Evolutionary conservation across 805 yeast genomes (phyloP), one percentile per base, ranked within the genome.

Genomic region (Kazachstania viticola): DNA sequence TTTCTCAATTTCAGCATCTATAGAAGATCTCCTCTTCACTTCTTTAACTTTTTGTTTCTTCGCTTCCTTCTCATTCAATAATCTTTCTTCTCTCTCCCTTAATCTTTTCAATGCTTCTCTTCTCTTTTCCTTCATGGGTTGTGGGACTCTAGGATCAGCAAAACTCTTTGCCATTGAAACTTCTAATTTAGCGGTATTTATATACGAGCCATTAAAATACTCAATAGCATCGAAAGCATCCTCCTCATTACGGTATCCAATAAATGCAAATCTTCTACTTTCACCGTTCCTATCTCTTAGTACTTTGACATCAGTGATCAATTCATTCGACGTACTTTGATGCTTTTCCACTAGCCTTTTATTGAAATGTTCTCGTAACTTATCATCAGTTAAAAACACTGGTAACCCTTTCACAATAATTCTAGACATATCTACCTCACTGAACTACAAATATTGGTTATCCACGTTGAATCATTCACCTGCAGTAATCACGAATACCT

Each of bases 321-420:
- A 64, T 9, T 83, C 81, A 11, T 44, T 39, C 17, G 38, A 40
- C 29, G 44, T 41, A 36, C 29, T 45, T 16, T 39, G 34, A 35
- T 52, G 48, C 21, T 33, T 45, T 4, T 39, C 28, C 4, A 38
- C 33, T 28, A 54, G 35, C 24, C 62, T 60, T 34, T 60, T 53
- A 3, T 49, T 53, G 49, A 88, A 88, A 49, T 76, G 84, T 19
- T 68, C 70, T 39, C 65, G 65, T 34, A 88, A 59, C 40, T 77
- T 73, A 2, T 72, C 84, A 52, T 88, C 95, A 0, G 76, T 71
- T 37, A 74, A 67, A 51, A 80, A 81, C 41, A 65, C 62, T 7
- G 97, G 97, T 31, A 88, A 66, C 27, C 93, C 91, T 54, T 83
- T 88, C 5, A 88, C 94, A 45, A 88, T 88, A 32, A 88, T 69